phyloP scores from a whole-genome alignment of 2,329 filamentous ascomycete species.

The Mariannaea sp. region DNA sequence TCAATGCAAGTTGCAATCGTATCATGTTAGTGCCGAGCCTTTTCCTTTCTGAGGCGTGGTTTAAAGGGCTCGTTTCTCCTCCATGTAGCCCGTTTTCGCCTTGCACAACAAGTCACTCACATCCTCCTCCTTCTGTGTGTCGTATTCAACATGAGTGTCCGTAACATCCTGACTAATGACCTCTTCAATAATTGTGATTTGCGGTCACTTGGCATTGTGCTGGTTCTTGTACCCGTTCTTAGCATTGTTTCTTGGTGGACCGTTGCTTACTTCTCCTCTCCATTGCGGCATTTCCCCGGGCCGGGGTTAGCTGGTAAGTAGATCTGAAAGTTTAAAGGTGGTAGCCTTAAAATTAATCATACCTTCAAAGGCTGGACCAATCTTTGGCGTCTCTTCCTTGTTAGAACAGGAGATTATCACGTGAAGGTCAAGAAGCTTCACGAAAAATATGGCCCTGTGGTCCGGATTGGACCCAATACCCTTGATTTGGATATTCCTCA shows the following conservation, averaged over 20 bases:
- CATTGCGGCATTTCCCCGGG: constrained; percentile 25
- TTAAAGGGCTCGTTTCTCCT: constrained; percentile 5
- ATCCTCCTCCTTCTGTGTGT: background rate
- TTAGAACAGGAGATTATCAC: constrained; percentile 38
- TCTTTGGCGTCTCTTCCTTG: constrained; percentile 43
- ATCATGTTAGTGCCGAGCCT: background rate
- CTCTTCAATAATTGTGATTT: constrained; percentile 18
- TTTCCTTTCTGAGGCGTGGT: background rate
- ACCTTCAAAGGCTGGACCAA: constrained; percentile 38
- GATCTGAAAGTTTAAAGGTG: background rate
- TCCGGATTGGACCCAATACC: constrained; percentile 47
- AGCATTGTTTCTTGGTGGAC: constrained; percentile 26
- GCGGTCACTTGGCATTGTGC: constrained; percentile 11
- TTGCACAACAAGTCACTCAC: background rate
- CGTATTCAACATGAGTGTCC: constrained; percentile 20
- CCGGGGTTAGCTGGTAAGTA: constrained; percentile 25
- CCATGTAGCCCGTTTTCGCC: background rate
- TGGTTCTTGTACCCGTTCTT: constrained; percentile 20
- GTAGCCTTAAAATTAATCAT: background rate
- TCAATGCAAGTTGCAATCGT: background rate
- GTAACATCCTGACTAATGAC: constrained; percentile 17
- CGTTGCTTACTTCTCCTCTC: constrained; percentile 22
- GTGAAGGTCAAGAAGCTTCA: constrained; percentile 42
- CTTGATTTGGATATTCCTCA: constrained; percentile 45
- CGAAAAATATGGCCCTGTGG: constrained; percentile 46